Evolutionary conservation across 1,284 basidiomycete species (phyloP).

Genomic region (Rhodotorula sp.): DNA sequence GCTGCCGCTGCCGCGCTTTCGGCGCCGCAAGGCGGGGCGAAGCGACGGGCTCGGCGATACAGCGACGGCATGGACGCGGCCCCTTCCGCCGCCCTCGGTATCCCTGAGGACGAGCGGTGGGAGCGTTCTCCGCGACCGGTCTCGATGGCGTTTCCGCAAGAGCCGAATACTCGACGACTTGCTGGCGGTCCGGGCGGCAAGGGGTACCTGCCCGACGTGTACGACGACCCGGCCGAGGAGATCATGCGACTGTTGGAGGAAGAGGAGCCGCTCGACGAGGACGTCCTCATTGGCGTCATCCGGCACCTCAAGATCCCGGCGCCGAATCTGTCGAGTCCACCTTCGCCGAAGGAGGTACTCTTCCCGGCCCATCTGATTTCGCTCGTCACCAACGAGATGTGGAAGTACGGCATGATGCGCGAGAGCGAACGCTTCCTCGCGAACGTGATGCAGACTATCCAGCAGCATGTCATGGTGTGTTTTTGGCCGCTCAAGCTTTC

Average conservation of each 20-base stretch:
- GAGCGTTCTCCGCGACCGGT: slow-evolving; percentile 76
- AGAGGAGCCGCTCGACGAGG: slow-evolving; percentile 86
- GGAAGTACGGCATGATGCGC: slow-evolving; percentile 96
- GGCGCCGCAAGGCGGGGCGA: slow-evolving; percentile 18
- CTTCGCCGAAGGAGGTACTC: slow-evolving; percentile 92
- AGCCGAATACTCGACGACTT: slow-evolving; percentile 66
- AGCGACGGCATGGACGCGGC: slow-evolving; percentile 70
- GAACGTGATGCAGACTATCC: slow-evolving; percentile 98
- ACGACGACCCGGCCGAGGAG: slow-evolving; percentile 89
- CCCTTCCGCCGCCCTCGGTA: slow-evolving; percentile 58
- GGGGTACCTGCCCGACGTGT: slow-evolving; percentile 59
- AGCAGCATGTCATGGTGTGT: slow-evolving; percentile 94
- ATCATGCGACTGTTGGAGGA: slow-evolving; percentile 93
- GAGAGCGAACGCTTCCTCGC: slow-evolving; percentile 98
- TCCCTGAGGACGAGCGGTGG: slow-evolving; percentile 70
- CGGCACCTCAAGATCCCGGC: slow-evolving; percentile 89
- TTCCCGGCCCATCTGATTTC: slow-evolving; percentile 99
- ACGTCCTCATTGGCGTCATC: slow-evolving; percentile 87
- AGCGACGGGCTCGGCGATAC: slow-evolving; percentile 60
- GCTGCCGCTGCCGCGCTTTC: slow-evolving; percentile 45
- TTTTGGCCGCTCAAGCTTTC: not conserved
- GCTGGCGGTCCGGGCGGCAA: slow-evolving; percentile 57
- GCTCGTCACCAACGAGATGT: slow-evolving; percentile 98
- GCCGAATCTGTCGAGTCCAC: slow-evolving; percentile 85
- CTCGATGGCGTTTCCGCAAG: slow-evolving; percentile 79